phyloP scores from a whole-genome alignment of 306 rosid genomes.

The Prunus davidiana region DNA sequence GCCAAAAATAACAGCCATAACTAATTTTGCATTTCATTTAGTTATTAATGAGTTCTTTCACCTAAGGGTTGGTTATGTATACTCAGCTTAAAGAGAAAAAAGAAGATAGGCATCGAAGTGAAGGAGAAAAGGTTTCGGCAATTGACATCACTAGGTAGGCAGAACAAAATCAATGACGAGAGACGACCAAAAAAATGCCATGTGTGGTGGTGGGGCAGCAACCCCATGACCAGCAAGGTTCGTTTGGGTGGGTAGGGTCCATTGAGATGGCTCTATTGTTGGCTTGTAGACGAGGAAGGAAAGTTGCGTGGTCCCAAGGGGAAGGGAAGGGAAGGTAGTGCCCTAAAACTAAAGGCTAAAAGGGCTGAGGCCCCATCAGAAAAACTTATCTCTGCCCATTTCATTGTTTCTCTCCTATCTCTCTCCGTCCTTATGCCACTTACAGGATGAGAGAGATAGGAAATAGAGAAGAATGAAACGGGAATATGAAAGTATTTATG shows the following conservation, averaged over 20 bases:
- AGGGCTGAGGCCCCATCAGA: too few relatives aligned
- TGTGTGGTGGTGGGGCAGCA: background rate
- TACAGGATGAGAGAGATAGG: too few relatives aligned
- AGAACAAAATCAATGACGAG: slow-evolving; percentile 18
- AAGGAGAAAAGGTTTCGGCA: too few relatives aligned
- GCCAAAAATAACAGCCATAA: background rate
- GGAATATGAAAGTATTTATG: too few relatives aligned
- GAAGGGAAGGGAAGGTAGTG: background rate
- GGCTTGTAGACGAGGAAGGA: slow-evolving; percentile 32
- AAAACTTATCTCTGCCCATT: too few relatives aligned
- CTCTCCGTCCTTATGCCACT: too few relatives aligned
- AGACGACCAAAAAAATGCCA: slow-evolving; percentile 28
- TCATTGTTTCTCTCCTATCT: too few relatives aligned
- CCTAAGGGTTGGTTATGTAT: background rate
- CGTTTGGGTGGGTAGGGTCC: slow-evolving; percentile 30
- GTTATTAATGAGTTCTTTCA: background rate
- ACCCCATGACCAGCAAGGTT: background rate
- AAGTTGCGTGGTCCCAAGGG: background rate
- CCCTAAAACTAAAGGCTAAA: background rate
- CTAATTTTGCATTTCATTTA: background rate
- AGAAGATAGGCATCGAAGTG: too few relatives aligned
- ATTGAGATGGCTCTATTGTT: slow-evolving; percentile 30
- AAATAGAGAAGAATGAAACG: too few relatives aligned
- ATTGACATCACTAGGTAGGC: background rate
- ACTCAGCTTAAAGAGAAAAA: background rate